Conservation (phyloP, 1,284 basidiomycete species). For the Ceratobasidium sp. region DNA sequence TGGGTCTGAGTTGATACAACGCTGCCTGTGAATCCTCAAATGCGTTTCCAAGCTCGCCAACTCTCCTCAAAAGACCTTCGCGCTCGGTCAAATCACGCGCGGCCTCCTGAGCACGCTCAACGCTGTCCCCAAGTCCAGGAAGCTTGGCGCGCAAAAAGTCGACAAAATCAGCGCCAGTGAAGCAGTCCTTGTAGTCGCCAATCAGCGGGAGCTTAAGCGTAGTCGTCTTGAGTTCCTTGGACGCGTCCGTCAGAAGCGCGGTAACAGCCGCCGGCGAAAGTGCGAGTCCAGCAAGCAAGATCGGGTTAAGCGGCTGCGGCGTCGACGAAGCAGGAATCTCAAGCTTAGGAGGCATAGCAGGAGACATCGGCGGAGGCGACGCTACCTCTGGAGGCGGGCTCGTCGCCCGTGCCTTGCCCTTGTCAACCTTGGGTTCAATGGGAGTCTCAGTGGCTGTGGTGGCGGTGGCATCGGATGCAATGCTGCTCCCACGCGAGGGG, state of each 20-base stretch:
- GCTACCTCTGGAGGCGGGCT: conserved; percentile 60
- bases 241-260: conserved; percentile 74
- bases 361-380: conserved; percentile 76
- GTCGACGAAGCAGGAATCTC: conserved; percentile 37
- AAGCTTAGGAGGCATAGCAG: conserved; percentile 52
- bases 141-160: conserved; percentile 80
- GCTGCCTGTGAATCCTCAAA: conserved; percentile 82
- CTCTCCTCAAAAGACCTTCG: conserved; percentile 77
- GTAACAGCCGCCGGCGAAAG: conserved; percentile 75
- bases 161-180: conserved; percentile 84
- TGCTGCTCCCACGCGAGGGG: conserved; percentile 32
- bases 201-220: conserved; percentile 82
- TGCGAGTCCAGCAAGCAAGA: conserved; percentile 80
- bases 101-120: conserved; percentile 84
- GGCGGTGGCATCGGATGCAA: conserved; percentile 30
- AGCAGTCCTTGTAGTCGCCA: conserved; percentile 90
- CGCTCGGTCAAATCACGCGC: conserved; percentile 82
- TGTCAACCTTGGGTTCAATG: conserved; percentile 70
- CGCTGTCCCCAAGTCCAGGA: conserved; percentile 75
- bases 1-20: conserved; percentile 83
- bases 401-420: conserved; percentile 73
- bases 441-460: conserved; percentile 46
- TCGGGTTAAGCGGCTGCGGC: conserved; percentile 61
- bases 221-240: conserved; percentile 72
- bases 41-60: conserved; percentile 81